phyloP scores from a whole-genome alignment of 192 early-diverging fungal species.

The Coemansia sp. region DNA sequence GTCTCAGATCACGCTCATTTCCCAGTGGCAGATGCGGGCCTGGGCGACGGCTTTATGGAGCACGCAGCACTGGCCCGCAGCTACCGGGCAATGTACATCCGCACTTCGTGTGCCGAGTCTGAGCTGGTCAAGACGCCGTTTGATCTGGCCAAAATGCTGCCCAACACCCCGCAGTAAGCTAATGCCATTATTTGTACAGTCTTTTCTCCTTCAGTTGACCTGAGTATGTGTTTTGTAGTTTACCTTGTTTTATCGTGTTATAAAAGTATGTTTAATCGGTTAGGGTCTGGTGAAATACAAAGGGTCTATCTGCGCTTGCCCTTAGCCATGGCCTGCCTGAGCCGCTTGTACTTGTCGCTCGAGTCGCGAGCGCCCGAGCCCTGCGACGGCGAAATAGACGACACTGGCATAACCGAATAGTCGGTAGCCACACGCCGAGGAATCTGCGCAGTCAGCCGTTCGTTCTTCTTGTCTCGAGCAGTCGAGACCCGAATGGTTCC shows the following conservation, averaged over 20 bases:
- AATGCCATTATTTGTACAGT: too few relatives aligned
- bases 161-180: conserved; percentile 30
- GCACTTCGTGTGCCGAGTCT: conserved; percentile 42
- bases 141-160: conserved; percentile 49
- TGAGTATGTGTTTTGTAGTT: conserved; percentile 1
- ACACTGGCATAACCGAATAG: conserved; percentile 50
- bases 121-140: conserved; percentile 48
- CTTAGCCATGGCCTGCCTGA: conserved; percentile 40
- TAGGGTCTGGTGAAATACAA: neutral
- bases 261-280: conserved; percentile 2
- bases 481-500: conserved; percentile 31
- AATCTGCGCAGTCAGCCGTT: conserved; percentile 35
- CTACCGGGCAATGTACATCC: conserved; percentile 44
- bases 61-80: conserved; percentile 8
- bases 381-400: conserved; percentile 26
- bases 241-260: neutral
- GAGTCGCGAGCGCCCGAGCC: conserved; percentile 15
- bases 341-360: conserved; percentile 28
- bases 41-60: conserved; percentile 7
- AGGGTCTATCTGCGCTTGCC: conserved; percentile 14
- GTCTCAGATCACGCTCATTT: conserved; percentile 16
- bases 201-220: conserved; percentile 1
- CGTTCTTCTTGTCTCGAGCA: conserved; percentile 22
- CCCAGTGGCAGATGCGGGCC: neutral
- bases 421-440: conserved; percentile 38